Evolutionary conservation across 1,284 basidiomycete genomes (phyloP), one percentile per base, ranked within the genome.

Genomic region (Veloboletus limbatus): DNA sequence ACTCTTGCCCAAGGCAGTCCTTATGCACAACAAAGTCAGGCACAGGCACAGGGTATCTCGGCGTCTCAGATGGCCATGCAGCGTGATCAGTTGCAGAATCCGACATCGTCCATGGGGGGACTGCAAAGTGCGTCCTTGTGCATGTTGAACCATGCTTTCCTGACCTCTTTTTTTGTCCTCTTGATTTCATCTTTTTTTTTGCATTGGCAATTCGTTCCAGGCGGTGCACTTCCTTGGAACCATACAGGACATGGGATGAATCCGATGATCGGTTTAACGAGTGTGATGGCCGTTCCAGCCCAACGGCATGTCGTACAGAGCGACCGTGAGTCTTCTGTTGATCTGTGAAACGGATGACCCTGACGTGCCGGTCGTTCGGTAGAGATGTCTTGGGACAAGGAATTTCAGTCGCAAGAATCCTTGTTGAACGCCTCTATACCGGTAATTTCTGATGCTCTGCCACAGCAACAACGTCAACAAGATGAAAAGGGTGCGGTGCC

Each of bases 351-450:
- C 21, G 26, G 16, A 34, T 27, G 33, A 39, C 18, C 35, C 43
- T 46, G 17, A 52, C 17, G 22, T 5, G n/a, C 27, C 6, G 18
- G 21, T 27, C 17, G 8, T 24, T 10, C 28, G n/a, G 28, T 26
- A 79, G 77, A 70, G 43, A 67, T 67, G 16, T 67, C 72, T 32
- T 84, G 82, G 81, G 81, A 86, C 47, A 73, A 73, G 48, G 82
- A 78, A 47, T 87, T 88, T 53, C 75, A 68, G 40, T 73, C 76
- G 3, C 80, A 79, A 51, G 81, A 83, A 53, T 64, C 69, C 24
- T 51, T 60, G 34, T 40, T 68, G 27, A 55, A 54, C 16, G 26
- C 50, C 3, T 28, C 49, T 16, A 36, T 40, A 7, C 34, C 47
- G 3, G 11, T 33, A 7, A 6, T 37, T 7, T 25, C 28, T 3